Percentiles rank a stretch among this genome's conserved stretches.
These are phyloP conservation scores for Backusella westeae DNA, from an alignment of 192 early-diverging fungal species.

Conservation along the genomic window DNA sequence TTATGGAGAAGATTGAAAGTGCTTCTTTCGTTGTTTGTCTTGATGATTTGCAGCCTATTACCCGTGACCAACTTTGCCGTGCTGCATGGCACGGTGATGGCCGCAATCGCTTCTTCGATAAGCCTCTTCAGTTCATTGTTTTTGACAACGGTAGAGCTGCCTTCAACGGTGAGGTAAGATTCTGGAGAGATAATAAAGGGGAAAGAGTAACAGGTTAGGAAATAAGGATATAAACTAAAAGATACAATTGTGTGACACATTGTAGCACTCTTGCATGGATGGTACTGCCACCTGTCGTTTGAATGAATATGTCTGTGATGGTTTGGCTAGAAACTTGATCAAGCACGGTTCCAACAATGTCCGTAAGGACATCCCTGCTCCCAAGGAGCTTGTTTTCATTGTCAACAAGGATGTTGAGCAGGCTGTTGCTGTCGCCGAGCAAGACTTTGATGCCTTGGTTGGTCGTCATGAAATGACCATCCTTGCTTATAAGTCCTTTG, in stretches of 20 bases:
- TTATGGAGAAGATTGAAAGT: constrained; percentile 82
- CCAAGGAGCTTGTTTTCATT: constrained; percentile 72
- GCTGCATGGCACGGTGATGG: constrained; percentile 97
- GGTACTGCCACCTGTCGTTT: constrained; percentile 87
- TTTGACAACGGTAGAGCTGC: constrained; percentile 98
- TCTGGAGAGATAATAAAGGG: neutral
- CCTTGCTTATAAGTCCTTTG: constrained; percentile 83
- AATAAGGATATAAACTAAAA: neutral
- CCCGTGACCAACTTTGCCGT: constrained; percentile 83
- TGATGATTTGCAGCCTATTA: constrained; percentile 84
- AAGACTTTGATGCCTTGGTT: constrained; percentile 79
- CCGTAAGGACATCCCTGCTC: constrained; percentile 58
- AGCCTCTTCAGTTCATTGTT: constrained; percentile 94
- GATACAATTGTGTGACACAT: neutral
- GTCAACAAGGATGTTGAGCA: constrained; percentile 57
- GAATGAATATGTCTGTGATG: constrained; percentile 76
- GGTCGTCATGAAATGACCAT: constrained; percentile 81
- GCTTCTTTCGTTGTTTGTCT: constrained; percentile 88
- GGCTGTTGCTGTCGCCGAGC: constrained; percentile 64
- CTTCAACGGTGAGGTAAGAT: constrained; percentile 79
- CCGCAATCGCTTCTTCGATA: constrained; percentile 97
- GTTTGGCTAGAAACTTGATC: constrained; percentile 64
- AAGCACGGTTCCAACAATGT: constrained; percentile 62
- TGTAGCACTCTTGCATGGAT: constrained; percentile 87
- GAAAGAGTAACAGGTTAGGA: neutral